Base-by-base conservation (phyloP, 163 green algal species). In the Chlamydomonas reinhardtii region DNA sequence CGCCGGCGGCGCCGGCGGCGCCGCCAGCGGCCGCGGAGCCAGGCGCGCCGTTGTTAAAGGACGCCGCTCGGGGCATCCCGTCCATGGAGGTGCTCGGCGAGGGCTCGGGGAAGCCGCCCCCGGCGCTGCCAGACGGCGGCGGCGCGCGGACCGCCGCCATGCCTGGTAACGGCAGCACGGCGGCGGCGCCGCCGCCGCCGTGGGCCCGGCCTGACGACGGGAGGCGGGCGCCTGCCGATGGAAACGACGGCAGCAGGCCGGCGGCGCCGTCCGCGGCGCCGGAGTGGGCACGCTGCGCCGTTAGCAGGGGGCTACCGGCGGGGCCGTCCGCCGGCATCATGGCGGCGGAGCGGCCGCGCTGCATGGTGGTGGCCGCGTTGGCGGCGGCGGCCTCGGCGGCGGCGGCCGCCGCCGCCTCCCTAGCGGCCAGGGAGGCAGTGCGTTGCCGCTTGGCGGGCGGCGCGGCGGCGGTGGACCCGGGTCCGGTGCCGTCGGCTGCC, bases 371-470 rank as follows among this genome's bases (percentile, higher is more conserved):
- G 22, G 29, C 64, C 17, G 29, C 29, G 29, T 29, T 12, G 0
- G 64, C 29, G 29, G 64, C 29, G 35, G 64, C 76, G 27, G 24
- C 64, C 16, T 48, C 64, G 14, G 8, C n/a, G 76, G 64, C 66
- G 43, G 24, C 48, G 43, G 39, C 48, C 5, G 66, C 66, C 2
- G 66, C 65, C 31, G 32, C 20, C 37, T 48, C 68, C 17, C 25
- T 19, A 1, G 48, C 77, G 1, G 77, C 62, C 4, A 29, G 25
- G 31, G 16, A n/a, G 34, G 52, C 11, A 4, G 70, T 79, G 35
- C 80, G 80, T 56, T 86, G 80, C 31, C 80, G 70, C 39, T 86
- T 86, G 11, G 31, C 75, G 1, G 80, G 39, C 0, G 72, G 39
- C 39, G 32, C 20, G 17, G 35, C 70, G 70, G 70, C 32, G 35